These are phyloP conservation scores for Beauveria sp. DNA, from an alignment of 2,329 filamentous ascomycete species.

Conservation along the genomic window DNA sequence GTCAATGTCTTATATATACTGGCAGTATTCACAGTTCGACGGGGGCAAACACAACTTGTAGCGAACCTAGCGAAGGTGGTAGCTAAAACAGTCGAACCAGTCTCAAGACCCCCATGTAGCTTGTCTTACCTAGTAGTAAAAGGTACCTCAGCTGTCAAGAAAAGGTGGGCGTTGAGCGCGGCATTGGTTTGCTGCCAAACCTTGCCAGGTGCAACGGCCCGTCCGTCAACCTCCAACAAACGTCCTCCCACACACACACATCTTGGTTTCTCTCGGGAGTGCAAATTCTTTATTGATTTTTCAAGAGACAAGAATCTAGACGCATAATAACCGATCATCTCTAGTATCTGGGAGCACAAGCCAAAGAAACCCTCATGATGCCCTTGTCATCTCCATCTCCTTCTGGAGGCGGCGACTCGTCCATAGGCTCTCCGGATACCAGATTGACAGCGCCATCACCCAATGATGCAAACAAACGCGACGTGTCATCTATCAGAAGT, in stretches of 20 bases:
- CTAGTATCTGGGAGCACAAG: background rate
- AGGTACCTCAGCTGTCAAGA: background rate
- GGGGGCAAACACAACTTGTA: too few species aligned
- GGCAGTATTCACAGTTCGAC: too few species aligned
- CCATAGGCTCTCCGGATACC: constrained; percentile 57
- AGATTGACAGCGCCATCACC: constrained; percentile 57
- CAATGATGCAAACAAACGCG: constrained; percentile 31
- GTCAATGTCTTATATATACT: too few species aligned
- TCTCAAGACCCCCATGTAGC: background rate
- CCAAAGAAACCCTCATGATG: background rate
- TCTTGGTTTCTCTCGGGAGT: background rate
- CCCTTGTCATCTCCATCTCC: constrained; percentile 41
- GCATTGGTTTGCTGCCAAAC: background rate
- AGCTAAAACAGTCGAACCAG: background rate
- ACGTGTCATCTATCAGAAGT: background rate
- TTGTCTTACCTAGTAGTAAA: background rate
- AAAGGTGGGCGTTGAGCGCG: background rate
- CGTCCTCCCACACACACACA: background rate
- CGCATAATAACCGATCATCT: background rate
- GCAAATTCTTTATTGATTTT: background rate
- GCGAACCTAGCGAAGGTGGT: too few species aligned
- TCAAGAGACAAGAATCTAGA: background rate
- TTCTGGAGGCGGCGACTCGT: constrained; percentile 45
- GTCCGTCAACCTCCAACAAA: constrained; percentile 10
- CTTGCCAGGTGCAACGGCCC: constrained; percentile 12